Evolutionary conservation across 352 stramenopile genomes (phyloP).

Genomic region (Phytopythium kandeliae): DNA sequence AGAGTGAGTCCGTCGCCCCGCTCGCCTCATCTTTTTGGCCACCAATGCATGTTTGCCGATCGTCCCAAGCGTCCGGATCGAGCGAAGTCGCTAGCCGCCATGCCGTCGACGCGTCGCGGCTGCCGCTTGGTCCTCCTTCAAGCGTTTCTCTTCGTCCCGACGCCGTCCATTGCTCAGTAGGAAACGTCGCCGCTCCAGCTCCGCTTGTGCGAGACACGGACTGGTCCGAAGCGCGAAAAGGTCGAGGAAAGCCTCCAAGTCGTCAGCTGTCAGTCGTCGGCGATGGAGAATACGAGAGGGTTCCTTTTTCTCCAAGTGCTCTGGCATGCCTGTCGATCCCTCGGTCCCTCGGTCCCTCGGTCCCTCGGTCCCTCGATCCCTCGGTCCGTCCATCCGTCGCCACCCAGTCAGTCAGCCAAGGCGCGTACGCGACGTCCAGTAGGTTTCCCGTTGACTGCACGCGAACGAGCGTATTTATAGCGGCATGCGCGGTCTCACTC

Average conservation of each 20-base stretch:
- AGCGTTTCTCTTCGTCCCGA: background rate
- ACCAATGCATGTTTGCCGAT: constrained; percentile 1
- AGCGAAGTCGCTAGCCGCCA: background rate
- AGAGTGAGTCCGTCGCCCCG: constrained; percentile 6
- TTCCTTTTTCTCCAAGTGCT: no score
- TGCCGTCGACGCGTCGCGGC: background rate
- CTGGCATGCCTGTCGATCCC: no score
- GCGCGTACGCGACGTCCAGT: no score
- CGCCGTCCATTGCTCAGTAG: background rate
- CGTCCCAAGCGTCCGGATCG: background rate
- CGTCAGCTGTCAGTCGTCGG: background rate
- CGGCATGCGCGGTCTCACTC: no score
- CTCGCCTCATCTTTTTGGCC: background rate
- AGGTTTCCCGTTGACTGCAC: no score
- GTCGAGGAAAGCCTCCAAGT: background rate
- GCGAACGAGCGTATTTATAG: constrained; percentile 3
- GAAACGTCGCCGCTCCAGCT: background rate
- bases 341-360: no score
- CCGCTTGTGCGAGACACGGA: background rate
- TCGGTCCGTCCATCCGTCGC: no score
- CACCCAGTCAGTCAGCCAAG: background rate
- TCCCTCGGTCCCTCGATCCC: no score
- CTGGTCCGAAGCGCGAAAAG: background rate
- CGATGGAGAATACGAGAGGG: background rate
- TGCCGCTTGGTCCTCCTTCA: background rate